Conservation (phyloP, 2,329 filamentous ascomycete species). For the Orbilia ellipsospora region DNA sequence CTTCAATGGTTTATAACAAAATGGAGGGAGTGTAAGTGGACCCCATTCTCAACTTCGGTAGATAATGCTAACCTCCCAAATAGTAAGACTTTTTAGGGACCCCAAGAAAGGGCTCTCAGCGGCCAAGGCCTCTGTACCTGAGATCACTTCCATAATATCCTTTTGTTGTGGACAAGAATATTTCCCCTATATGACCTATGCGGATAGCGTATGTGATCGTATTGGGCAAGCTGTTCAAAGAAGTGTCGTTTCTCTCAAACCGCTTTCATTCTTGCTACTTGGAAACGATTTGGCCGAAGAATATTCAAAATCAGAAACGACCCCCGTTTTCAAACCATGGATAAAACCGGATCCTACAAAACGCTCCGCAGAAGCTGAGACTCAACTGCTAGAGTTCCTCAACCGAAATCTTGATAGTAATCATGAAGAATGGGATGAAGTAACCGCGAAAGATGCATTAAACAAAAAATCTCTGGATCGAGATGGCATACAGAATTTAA, state of each 20-base stretch:
- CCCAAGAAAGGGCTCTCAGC: slow-evolving; percentile 30
- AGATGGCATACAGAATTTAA: slow-evolving; percentile 22
- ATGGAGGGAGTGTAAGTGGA: slow-evolving; percentile 80
- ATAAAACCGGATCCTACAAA: slow-evolving; percentile 35
- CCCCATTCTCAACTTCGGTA: not conserved
- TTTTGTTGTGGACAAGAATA: slow-evolving; percentile 73
- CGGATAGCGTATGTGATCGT: slow-evolving; percentile 61
- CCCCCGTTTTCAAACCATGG: slow-evolving; percentile 24
- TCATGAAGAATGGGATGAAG: slow-evolving; percentile 33
- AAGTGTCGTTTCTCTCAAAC: slow-evolving; percentile 47
- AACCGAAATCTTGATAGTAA: slow-evolving; percentile 37
- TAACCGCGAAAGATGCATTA: not conserved
- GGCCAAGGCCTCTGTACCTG: slow-evolving; percentile 71
- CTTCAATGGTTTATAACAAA: slow-evolving; percentile 83
- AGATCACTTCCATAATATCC: slow-evolving; percentile 73
- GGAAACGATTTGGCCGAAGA: slow-evolving; percentile 43
- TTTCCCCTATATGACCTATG: slow-evolving; percentile 73
- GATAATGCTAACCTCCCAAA: slow-evolving; percentile 50
- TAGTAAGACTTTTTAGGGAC: slow-evolving; percentile 47
- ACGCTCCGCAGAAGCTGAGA: slow-evolving; percentile 34
- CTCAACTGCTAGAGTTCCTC: slow-evolving; percentile 46
- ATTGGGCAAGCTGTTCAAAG: slow-evolving; percentile 44
- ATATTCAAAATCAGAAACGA: slow-evolving; percentile 11
- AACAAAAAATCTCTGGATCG: slow-evolving; percentile 11
- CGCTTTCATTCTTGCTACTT: slow-evolving; percentile 50